Conservation (phyloP, 2,329 filamentous ascomycete species). For the Aspergillus sojae region DNA sequence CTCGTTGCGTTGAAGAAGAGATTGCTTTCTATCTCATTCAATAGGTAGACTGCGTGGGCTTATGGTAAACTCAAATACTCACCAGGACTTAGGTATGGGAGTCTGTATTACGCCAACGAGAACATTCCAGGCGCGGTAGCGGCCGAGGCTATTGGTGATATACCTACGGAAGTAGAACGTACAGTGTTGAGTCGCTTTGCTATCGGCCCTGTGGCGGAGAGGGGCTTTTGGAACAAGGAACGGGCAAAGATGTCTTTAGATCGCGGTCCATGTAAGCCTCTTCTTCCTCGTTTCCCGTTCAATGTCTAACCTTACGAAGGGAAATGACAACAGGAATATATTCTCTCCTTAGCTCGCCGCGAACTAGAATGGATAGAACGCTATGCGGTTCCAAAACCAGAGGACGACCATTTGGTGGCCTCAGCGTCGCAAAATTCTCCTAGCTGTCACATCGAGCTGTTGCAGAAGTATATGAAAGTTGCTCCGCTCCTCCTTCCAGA, state of each 20-base stretch:
- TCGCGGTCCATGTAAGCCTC: slow-evolving; percentile 44
- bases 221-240: slow-evolving; percentile 39
- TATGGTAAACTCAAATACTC: too few species aligned
- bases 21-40: slow-evolving; percentile 39
- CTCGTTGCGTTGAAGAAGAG: slow-evolving; percentile 42
- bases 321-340: slow-evolving; percentile 36
- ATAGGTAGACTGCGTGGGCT: slow-evolving; percentile 14
- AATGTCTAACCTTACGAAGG: slow-evolving; percentile 25
- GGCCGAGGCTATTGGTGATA: slow-evolving; percentile 15
- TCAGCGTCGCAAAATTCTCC: slow-evolving; percentile 33
- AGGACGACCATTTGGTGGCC: slow-evolving; percentile 24
- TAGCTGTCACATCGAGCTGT: slow-evolving; percentile 34
- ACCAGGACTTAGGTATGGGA: slow-evolving; percentile 37
- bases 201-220: slow-evolving; percentile 41
- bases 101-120: slow-evolving; percentile 40
- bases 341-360: slow-evolving; percentile 32
- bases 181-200: slow-evolving; percentile 35
- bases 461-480: slow-evolving; percentile 36
- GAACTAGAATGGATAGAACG: slow-evolving; percentile 39
- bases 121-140: neutral
- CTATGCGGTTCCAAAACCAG: slow-evolving; percentile 26
- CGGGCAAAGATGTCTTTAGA: slow-evolving; percentile 38
- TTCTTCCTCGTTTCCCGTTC: slow-evolving; percentile 5
- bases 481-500: slow-evolving; percentile 33
- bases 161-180: slow-evolving; percentile 29